These are phyloP conservation scores for Corymbia calophylla DNA, from an alignment of 441 rosid species.

Conservation along the genomic window DNA sequence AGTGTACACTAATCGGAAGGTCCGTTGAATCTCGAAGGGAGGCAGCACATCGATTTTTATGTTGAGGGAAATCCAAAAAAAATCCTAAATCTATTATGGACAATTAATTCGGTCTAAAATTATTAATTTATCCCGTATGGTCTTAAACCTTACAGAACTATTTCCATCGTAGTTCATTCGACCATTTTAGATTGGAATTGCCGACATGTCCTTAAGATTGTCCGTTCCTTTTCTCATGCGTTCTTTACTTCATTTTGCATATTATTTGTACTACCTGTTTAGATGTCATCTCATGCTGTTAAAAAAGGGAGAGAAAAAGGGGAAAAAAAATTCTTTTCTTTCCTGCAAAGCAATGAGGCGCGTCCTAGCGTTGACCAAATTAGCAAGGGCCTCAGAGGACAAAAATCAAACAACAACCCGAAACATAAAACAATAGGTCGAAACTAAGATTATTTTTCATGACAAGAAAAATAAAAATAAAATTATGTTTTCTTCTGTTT, in stretches of 20 bases:
- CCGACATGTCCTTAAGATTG: not conserved
- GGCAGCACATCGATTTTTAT: too few relatives aligned
- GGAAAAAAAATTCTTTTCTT: not conserved
- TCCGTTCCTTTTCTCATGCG: not conserved
- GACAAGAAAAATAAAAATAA: not conserved
- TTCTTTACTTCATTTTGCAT: not conserved
- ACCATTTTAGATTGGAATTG: too few relatives aligned
- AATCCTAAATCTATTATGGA: too few relatives aligned
- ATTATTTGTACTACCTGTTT: not conserved
- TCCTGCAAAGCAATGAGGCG: not conserved
- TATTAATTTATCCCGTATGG: too few relatives aligned
- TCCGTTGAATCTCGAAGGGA: too few relatives aligned
- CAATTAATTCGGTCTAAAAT: too few relatives aligned
- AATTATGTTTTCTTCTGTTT: fast-evolving
- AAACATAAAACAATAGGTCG: not conserved
- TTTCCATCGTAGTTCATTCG: too few relatives aligned
- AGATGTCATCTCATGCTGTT: not conserved
- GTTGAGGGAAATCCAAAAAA: too few relatives aligned
- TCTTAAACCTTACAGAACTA: too few relatives aligned
- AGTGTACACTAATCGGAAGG: too few relatives aligned
- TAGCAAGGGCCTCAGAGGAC: not conserved
- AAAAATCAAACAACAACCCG: not conserved
- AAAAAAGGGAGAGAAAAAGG: not conserved
- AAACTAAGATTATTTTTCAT: not conserved
- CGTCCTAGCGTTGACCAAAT: not conserved